Percentiles rank a stretch among this genome's conserved stretches.
These are phyloP conservation scores for Chaetomium tenue DNA, from an alignment of 495 filamentous ascomycete species.

Conservation along the genomic window DNA sequence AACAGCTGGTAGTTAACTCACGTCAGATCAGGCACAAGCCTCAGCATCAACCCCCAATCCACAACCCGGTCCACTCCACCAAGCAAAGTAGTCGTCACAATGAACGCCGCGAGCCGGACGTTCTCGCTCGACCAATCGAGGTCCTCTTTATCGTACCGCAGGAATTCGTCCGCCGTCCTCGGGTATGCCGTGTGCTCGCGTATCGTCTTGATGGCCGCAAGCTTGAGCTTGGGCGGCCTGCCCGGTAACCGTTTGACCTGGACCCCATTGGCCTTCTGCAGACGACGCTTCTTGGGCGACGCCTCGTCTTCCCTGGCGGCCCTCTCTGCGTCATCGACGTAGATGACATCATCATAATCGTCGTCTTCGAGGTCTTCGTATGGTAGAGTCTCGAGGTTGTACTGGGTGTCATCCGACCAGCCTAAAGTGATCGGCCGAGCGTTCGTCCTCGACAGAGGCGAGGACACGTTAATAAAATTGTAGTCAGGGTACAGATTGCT, in stretches of 20 bases:
- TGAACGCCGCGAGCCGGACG: constrained; percentile 63
- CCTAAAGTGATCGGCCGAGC: constrained; percentile 29
- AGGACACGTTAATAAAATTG: constrained; percentile 39
- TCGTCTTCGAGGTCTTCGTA: constrained; percentile 40
- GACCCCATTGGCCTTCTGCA: constrained; percentile 10
- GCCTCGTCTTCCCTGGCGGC: not conserved
- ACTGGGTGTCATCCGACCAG: constrained; percentile 40
- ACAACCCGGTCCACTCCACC: constrained; percentile 67
- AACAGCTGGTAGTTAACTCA: not conserved
- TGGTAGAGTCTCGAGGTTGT: constrained; percentile 44
- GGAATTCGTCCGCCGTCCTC: constrained; percentile 37
- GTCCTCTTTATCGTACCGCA: constrained; percentile 36
- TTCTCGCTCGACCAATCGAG: constrained; percentile 44
- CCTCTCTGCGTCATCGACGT: constrained; percentile 13
- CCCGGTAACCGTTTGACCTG: constrained; percentile 22
- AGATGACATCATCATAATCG: constrained; percentile 26
- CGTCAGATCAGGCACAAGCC: constrained; percentile 61
- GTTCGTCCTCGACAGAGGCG: constrained; percentile 24
- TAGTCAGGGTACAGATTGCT: constrained; percentile 34
- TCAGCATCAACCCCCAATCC: constrained; percentile 71
- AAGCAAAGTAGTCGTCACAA: constrained; percentile 68
- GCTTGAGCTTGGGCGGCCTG: constrained; percentile 32
- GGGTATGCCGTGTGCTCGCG: constrained; percentile 43
- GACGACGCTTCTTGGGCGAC: constrained; percentile 22
- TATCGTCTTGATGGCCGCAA: constrained; percentile 40